These are phyloP conservation scores for Eimeria brunetti DNA, from an alignment of 169 alveolate genomes.

Conservation along the genomic window DNA sequence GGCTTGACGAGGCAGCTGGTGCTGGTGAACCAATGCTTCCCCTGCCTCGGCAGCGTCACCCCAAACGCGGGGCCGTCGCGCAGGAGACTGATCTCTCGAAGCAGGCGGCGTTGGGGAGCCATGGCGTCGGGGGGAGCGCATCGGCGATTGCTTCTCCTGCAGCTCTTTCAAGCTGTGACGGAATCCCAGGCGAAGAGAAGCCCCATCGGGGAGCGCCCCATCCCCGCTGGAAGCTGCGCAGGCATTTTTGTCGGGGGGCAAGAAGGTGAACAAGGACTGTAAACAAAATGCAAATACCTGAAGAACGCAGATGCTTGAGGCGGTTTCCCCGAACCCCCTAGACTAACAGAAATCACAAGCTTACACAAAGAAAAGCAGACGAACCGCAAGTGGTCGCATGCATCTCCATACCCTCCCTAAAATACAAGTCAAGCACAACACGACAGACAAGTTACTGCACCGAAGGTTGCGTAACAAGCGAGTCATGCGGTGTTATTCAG, in stretches of 20 bases:
- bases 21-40: background rate
- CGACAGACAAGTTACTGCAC: background rate
- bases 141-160: slow-evolving; percentile 66
- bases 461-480: background rate
- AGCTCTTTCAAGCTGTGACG: slow-evolving; percentile 69
- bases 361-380: background rate
- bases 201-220: slow-evolving; percentile 40
- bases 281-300: background rate
- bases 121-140: slow-evolving; percentile 60
- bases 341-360: background rate
- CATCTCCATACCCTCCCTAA: background rate
- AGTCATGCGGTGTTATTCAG: background rate
- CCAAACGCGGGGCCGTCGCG: slow-evolving; percentile 9
- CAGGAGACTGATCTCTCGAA: slow-evolving; percentile 56
- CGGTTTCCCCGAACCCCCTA: background rate
- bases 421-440: background rate
- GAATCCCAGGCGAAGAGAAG: slow-evolving; percentile 62
- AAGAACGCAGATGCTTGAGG: background rate
- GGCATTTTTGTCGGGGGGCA: slow-evolving; percentile 40
- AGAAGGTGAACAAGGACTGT: slow-evolving; percentile 70
- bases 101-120: slow-evolving; percentile 31
- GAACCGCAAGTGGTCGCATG: background rate
- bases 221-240: slow-evolving; percentile 18
- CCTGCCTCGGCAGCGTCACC: slow-evolving; percentile 12
- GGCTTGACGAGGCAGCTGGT: background rate